Conservation (phyloP, 768 basidiomycete species). For the Tricholoma matsutake region DNA sequence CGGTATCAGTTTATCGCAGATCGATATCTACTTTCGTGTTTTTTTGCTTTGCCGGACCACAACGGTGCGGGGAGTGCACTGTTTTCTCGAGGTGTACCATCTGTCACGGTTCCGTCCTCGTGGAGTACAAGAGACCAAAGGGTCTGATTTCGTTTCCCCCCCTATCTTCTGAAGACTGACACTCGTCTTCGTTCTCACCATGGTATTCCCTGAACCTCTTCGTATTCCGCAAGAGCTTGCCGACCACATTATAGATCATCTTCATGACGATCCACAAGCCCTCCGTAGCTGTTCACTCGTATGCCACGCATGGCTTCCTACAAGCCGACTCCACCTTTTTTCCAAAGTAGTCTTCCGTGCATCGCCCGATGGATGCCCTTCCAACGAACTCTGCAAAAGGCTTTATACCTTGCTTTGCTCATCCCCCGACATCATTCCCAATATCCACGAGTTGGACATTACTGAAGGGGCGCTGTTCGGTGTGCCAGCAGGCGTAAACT, state of each 20-base stretch:
- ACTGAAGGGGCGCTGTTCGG: conserved; percentile 35
- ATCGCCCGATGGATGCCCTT: conserved; percentile 17
- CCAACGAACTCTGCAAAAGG: conserved; percentile 31
- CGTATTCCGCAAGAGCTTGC: conserved; percentile 43
- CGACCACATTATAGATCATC: conserved; percentile 46
- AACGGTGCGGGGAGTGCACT: not conserved
- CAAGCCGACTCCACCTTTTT: conserved; percentile 40
- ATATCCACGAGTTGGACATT: conserved; percentile 38
- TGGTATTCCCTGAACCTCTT: not conserved
- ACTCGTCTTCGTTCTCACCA: not conserved
- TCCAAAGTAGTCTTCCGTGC: conserved; percentile 34
- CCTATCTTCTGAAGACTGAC: too few relatives aligned
- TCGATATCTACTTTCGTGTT: not conserved
- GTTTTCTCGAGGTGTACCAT: conserved; percentile 1
- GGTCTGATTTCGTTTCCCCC: not conserved
- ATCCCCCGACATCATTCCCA: conserved; percentile 30
- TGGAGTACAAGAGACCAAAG: not conserved
- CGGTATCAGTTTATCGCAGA: conserved; percentile 18
- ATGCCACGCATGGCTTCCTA: conserved; percentile 36
- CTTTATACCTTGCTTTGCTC: conserved; percentile 32
- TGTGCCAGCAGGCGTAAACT: conserved; percentile 22
- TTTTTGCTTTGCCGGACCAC: not conserved
- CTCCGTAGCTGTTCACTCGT: conserved; percentile 36
- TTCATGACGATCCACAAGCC: conserved; percentile 31
- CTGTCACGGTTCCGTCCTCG: conserved; percentile 1